phyloP scores from a whole-genome alignment of 345 rosid genomes.

The Capsella bursapastoris region DNA sequence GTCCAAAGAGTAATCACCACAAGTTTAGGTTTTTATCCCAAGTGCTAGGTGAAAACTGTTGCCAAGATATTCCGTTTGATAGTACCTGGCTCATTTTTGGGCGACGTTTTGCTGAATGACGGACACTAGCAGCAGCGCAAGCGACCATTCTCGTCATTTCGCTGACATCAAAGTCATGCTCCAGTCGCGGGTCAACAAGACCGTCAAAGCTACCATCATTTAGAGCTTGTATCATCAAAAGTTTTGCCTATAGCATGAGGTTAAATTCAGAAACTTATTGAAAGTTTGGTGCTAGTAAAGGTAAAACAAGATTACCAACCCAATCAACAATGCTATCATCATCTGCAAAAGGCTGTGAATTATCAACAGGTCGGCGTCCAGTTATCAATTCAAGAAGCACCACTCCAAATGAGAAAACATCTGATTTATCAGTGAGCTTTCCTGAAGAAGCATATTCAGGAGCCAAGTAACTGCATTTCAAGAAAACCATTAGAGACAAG shows the following conservation, averaged over 20 bases:
- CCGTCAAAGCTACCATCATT: slow-evolving; percentile 55
- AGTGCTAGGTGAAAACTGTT: no score
- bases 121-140: slow-evolving; percentile 84
- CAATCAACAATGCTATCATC: slow-evolving; percentile 91
- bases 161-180: slow-evolving; percentile 46
- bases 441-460: slow-evolving; percentile 94
- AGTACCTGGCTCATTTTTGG: slow-evolving; percentile 91
- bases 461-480: slow-evolving; percentile 71
- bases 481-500: slow-evolving; percentile 22
- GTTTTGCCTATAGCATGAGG: slow-evolving; percentile 62
- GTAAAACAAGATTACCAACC: slow-evolving; percentile 51
- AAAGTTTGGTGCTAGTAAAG: not conserved
- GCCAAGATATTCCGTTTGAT: no score
- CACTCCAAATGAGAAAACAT: slow-evolving; percentile 84
- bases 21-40: no score
- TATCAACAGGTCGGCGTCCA: slow-evolving; percentile 74
- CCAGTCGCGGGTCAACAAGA: slow-evolving; percentile 64
- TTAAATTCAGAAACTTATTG: not conserved
- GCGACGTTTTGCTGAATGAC: slow-evolving; percentile 71
- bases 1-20: not conserved
- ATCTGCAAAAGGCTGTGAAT: slow-evolving; percentile 55
- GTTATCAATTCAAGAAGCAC: slow-evolving; percentile 89
- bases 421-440: slow-evolving; percentile 85
- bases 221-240: slow-evolving; percentile 63
- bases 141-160: slow-evolving; percentile 77